Evolutionary conservation across 345 rosid genomes (phyloP).

Genomic region (Angophora floribunda): DNA sequence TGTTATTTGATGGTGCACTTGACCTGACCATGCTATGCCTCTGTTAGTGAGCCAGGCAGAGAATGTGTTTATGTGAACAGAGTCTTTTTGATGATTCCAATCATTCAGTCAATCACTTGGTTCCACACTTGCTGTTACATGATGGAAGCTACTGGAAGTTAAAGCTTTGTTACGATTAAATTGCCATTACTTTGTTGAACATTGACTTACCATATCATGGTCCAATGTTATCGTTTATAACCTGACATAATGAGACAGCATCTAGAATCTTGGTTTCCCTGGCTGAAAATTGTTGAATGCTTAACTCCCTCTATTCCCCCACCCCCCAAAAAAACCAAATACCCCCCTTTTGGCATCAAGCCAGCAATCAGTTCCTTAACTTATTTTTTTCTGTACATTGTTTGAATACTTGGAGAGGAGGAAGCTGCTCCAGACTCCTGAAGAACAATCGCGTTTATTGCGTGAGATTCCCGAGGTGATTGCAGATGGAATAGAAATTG

Average conservation of each 20-base stretch:
- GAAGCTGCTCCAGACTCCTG: conserved; percentile 53
- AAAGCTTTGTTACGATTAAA: not conserved
- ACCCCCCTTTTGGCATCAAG: not conserved
- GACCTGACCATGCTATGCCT: not conserved
- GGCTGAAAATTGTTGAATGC: not conserved
- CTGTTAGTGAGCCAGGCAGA: not conserved
- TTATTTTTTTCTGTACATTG: conserved; percentile 33
- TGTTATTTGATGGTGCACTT: not conserved
- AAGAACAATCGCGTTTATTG: conserved; percentile 57
- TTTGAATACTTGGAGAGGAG: conserved; percentile 66
- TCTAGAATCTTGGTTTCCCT: not conserved
- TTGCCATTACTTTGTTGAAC: not conserved
- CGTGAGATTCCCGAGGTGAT: conserved; percentile 53
- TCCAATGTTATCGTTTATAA: not conserved
- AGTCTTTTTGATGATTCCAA: not conserved
- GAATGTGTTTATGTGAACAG: not conserved
- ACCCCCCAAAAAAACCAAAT: too few species aligned
- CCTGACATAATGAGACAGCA: not conserved
- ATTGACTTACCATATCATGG: not conserved
- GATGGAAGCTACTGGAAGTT: not conserved
- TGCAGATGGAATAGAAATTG: conserved; percentile 43
- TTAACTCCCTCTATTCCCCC: not conserved
- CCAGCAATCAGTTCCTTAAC: conserved; percentile 38
- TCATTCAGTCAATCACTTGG: not conserved
- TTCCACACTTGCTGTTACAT: not conserved